phyloP scores from a whole-genome alignment of 2,329 filamentous ascomycete species.

The Venturia oleaginea region DNA sequence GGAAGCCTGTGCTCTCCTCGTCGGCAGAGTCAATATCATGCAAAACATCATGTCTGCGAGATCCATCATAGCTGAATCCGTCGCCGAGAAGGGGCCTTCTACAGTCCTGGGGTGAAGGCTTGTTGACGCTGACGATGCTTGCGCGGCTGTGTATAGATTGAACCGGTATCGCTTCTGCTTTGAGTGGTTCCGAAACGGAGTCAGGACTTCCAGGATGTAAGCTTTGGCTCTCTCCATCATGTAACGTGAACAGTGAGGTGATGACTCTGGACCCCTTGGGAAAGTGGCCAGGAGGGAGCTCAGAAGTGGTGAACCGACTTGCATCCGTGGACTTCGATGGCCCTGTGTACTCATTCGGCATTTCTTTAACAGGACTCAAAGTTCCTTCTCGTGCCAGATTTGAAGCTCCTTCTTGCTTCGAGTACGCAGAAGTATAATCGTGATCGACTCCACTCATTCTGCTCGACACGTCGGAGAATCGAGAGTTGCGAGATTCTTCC shows the following conservation, averaged over 20 bases:
- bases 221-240: not conserved
- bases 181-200: not conserved
- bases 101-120: not conserved
- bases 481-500: not conserved
- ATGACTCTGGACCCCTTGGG: not conserved
- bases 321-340: conserved; percentile 1
- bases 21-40: conserved; percentile 1
- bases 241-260: not conserved
- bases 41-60: not conserved
- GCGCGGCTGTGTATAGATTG: not conserved
- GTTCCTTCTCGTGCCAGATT: not conserved
- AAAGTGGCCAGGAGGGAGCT: conserved; percentile 1
- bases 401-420: not conserved
- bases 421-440: not conserved
- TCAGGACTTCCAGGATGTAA: not conserved
- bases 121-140: not conserved
- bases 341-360: not conserved
- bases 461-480: not conserved
- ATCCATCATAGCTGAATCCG: not conserved
- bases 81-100: not conserved
- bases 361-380: conserved; percentile 2
- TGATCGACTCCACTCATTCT: not conserved
- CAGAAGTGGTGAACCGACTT: not conserved
- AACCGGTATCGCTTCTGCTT: not conserved
- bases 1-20: not conserved